Evolutionary conservation across 345 rosid genomes (phyloP).

Genomic region (Clarkia xantiana): DNA sequence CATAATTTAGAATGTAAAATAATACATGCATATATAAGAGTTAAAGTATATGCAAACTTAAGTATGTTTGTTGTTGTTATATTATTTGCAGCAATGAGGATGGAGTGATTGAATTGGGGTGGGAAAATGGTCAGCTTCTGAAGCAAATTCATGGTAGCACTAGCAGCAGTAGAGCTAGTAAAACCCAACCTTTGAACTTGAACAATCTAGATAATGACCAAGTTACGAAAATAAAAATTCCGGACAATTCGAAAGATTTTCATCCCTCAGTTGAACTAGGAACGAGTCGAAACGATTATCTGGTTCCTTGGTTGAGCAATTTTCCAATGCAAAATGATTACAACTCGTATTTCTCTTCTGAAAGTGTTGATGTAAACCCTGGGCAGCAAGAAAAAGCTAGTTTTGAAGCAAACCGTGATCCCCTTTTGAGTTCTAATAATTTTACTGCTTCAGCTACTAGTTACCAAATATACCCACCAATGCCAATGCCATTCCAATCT

Average conservation of each 20-base stretch:
- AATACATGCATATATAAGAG: not conserved
- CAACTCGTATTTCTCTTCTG: slow-evolving; percentile 43
- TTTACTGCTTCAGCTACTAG: too few relatives aligned
- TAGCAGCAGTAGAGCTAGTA: slow-evolving; percentile 18
- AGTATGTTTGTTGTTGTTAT: not conserved
- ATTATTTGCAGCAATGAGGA: slow-evolving; percentile 45
- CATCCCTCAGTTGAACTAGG: slow-evolving; percentile 34
- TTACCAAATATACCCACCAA: too few relatives aligned
- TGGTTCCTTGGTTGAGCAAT: slow-evolving; percentile 56
- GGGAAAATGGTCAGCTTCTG: slow-evolving; percentile 65
- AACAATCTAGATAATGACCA: slow-evolving; percentile 5
- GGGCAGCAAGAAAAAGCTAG: slow-evolving; percentile 21
- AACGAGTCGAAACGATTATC: slow-evolving; percentile 49
- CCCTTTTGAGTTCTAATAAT: slow-evolving; percentile 12
- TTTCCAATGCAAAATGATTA: slow-evolving; percentile 32
- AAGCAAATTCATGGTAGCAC: slow-evolving; percentile 43
- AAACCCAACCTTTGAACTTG: slow-evolving; percentile 14
- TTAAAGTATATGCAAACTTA: not conserved
- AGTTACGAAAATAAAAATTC: slow-evolving; percentile 13
- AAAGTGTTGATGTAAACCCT: slow-evolving; percentile 29
- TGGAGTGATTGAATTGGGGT: slow-evolving; percentile 55
- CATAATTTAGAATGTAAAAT: not conserved
- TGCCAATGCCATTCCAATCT: slow-evolving; percentile 2
- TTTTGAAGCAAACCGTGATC: slow-evolving; percentile 15
- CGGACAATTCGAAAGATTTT: slow-evolving; percentile 5